Conservation (phyloP, 129 eudicot species). For the sunflower (Helianthus annuus) region HanXRQr2.0-SUNRISE NC_035445.2:159428285-159428784, state of each 20-base stretch:
- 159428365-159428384: not conserved
- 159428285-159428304: too few species aligned
- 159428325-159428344: too few species aligned
- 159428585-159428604: not conserved
- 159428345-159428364: too few species aligned
- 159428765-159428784: not conserved
- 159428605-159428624: constrained; percentile 9
- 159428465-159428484: constrained; percentile 72
- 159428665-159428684: constrained; percentile 22
- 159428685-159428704: not conserved
- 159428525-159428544: constrained; percentile 16
- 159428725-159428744: not conserved
- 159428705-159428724: not conserved
- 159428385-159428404: not conserved
- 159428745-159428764: not conserved
- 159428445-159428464: constrained; percentile 62
- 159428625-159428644: not conserved
- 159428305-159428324: too few species aligned
- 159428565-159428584: not conserved
- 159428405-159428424: constrained; percentile 66
- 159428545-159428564: constrained; percentile 6
- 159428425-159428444: constrained; percentile 78
- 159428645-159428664: constrained; percentile 15
- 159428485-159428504: constrained; percentile 83
- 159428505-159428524: constrained; percentile 68